Base-by-base conservation (phyloP, 2,329 filamentous ascomycete species). In the Dactylella cylindrospora region DNA sequence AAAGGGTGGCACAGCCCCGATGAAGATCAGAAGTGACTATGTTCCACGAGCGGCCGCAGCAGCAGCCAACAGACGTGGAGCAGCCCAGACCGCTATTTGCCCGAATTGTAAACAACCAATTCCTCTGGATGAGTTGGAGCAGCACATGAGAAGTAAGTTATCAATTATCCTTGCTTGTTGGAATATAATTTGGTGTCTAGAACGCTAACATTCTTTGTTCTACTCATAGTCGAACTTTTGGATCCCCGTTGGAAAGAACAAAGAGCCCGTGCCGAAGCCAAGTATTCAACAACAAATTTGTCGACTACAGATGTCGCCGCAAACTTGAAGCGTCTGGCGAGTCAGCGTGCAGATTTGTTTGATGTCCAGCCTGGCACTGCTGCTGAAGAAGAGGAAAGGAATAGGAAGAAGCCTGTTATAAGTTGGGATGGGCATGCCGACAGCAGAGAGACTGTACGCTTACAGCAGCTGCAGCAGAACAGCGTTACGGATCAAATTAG, bases 171-270 rank as follows among this genome's bases (percentile, higher is more conserved):
- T 19, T 15, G 5, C 29, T 25, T 17, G 22, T 20, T 44, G 19
- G 3, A 13, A 41, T 39, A 28, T 10, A 6, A 32, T 41, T 25
- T 46, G 10, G 9, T 7, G 13, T 13, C 12, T 57, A 9, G 28
- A 28, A 26, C 1, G 54, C 73, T 79, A 73, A 78, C 67, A 55
- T 67, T 67, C 66, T 67, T 61, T 57, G 26, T 33, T 31, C 32
- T 6, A 22, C 38, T n/a, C 32, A 26, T 65, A 80, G 78, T 97
- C 71, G 91, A 97, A 74, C 80, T 96, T 39, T 80, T 96, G 59
- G 91, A 97, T 71, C 91, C 91, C 0, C 82, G 86, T 59, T 97
- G 91, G 90, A 95, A 95, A 72, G 90, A 96, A 71, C 90, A 97
- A 72, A 89, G 90, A 68, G 86, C 88, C 55, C 95, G 95, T 72